These are phyloP conservation scores for Rubia peregrina DNA, from an alignment of 305 asterid species.

Conservation along the genomic window DNA sequence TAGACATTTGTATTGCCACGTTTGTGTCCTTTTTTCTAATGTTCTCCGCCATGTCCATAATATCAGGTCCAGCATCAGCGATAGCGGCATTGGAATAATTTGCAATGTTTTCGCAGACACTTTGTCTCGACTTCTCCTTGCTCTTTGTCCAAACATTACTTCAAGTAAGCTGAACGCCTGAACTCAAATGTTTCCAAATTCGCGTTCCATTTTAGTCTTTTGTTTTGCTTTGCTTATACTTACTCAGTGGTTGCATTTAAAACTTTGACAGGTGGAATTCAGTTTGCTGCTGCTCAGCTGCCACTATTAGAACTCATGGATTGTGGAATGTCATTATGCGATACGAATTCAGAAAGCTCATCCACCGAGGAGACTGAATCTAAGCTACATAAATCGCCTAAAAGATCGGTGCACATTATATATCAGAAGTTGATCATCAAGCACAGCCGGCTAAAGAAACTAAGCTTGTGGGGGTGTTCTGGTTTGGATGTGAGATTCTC, in stretches of 20 bases:
- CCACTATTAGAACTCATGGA: slow-evolving; percentile 82
- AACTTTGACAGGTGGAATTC: slow-evolving; percentile 69
- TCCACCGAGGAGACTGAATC: slow-evolving; percentile 29
- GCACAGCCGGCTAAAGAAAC: slow-evolving; percentile 72
- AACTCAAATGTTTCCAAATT: slow-evolving; percentile 6
- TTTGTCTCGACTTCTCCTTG: slow-evolving; percentile 69
- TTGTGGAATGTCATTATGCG: slow-evolving; percentile 88
- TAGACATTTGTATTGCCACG: neutral
- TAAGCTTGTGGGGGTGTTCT: slow-evolving; percentile 98
- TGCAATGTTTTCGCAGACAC: slow-evolving; percentile 88
- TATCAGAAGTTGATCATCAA: slow-evolving; percentile 90
- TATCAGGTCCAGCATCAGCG: slow-evolving; percentile 83
- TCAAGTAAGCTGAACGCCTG: slow-evolving; percentile 50
- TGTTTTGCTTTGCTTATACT: slow-evolving; percentile 5
- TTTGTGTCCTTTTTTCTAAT: neutral
- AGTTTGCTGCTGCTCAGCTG: slow-evolving; percentile 89
- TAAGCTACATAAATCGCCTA: slow-evolving; percentile 44
- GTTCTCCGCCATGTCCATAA: slow-evolving; percentile 11
- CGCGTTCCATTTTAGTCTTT: slow-evolving; percentile 6
- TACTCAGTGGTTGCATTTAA: slow-evolving; percentile 4
- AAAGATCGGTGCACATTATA: slow-evolving; percentile 47
- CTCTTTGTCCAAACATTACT: slow-evolving; percentile 87
- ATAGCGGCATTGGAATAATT: slow-evolving; percentile 92
- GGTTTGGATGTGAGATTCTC: slow-evolving; percentile 78
- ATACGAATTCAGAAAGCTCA: slow-evolving; percentile 41